Percentiles rank a stretch among this genome's conserved stretches.
phyloP scores from a whole-genome alignment of 2,329 filamentous ascomycete species.

The Aspergillus pseudoglaucus region DNA sequence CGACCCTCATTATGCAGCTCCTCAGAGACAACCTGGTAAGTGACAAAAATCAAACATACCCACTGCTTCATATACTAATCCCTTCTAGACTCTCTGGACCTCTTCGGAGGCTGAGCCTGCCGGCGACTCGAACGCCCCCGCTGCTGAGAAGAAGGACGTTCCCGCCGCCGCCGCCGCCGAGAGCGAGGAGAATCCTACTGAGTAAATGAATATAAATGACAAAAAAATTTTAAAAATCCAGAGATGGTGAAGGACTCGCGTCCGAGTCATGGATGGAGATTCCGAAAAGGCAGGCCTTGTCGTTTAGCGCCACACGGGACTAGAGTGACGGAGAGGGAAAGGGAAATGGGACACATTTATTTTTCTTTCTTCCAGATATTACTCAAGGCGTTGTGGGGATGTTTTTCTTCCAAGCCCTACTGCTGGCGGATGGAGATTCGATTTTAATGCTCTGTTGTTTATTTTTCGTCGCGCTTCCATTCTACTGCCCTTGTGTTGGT shows the following conservation, averaged over 20 bases:
- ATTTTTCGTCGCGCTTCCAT: slow-evolving; percentile 1
- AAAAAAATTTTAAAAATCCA: background rate
- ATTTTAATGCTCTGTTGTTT: slow-evolving; percentile 4
- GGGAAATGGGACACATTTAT: slow-evolving; percentile 5
- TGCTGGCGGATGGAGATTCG: slow-evolving; percentile 5
- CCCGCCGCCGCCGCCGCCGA: slow-evolving; percentile 29
- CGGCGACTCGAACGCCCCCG: slow-evolving; percentile 42
- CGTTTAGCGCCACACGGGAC: slow-evolving; percentile 2
- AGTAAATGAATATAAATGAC: slow-evolving; percentile 25
- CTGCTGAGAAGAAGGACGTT: slow-evolving; percentile 38
- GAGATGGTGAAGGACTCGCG: slow-evolving; percentile 29
- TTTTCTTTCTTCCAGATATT: slow-evolving; percentile 1
- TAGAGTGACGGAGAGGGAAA: slow-evolving; percentile 3
- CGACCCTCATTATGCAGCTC: slow-evolving; percentile 97
- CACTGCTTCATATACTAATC: slow-evolving; percentile 19
- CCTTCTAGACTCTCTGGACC: slow-evolving; percentile 85
- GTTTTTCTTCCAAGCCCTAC: slow-evolving; percentile 1
- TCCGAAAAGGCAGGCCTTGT: slow-evolving; percentile 4
- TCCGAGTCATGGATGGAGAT: slow-evolving; percentile 12
- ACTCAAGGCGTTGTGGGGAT: slow-evolving; percentile 1
- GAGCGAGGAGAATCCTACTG: slow-evolving; percentile 34
- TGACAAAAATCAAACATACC: background rate
- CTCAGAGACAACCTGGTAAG: slow-evolving; percentile 90
- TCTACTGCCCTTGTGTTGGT: background rate
- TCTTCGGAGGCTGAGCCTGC: slow-evolving; percentile 92